These are phyloP conservation scores for Paramecium sonneborni DNA, from an alignment of 73 alveolate genomes.

Conservation along the genomic window DNA sequence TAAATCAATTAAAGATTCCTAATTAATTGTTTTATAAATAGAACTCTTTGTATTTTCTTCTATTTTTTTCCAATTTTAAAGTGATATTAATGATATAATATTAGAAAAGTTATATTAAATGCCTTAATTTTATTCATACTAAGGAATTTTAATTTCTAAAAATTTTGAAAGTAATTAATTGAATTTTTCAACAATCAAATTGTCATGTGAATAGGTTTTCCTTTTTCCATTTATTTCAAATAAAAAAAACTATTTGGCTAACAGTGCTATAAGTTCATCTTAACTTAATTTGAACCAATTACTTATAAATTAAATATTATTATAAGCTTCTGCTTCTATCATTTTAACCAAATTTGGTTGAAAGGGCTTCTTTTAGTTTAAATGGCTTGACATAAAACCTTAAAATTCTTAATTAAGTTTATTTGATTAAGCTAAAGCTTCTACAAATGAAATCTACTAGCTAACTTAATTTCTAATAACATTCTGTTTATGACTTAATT, in stretches of 20 bases:
- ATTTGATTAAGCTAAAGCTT: background rate
- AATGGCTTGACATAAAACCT: background rate
- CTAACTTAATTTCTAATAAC: background rate
- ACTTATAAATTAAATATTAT: background rate
- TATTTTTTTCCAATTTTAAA: background rate
- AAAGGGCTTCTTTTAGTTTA: background rate
- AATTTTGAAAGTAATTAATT: background rate
- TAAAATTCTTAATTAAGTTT: background rate
- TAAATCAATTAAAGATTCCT: too few species aligned
- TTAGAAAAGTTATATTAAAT: background rate
- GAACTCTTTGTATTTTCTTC: background rate
- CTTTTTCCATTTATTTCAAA: background rate
- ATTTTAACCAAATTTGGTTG: background rate
- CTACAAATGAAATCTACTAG: background rate
- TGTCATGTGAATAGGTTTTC: background rate
- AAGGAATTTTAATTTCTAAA: background rate
- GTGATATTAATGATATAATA: background rate
- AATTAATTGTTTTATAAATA: too few species aligned
- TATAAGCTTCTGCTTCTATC: background rate
- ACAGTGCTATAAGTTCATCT: background rate
- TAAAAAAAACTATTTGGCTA: background rate
- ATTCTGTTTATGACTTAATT: background rate
- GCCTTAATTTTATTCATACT: background rate
- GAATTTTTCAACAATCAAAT: background rate
- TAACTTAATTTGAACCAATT: background rate